Conservation (phyloP, 2,329 filamentous ascomycete genomes). For the Pseudogymnoascus sp. region DNA sequence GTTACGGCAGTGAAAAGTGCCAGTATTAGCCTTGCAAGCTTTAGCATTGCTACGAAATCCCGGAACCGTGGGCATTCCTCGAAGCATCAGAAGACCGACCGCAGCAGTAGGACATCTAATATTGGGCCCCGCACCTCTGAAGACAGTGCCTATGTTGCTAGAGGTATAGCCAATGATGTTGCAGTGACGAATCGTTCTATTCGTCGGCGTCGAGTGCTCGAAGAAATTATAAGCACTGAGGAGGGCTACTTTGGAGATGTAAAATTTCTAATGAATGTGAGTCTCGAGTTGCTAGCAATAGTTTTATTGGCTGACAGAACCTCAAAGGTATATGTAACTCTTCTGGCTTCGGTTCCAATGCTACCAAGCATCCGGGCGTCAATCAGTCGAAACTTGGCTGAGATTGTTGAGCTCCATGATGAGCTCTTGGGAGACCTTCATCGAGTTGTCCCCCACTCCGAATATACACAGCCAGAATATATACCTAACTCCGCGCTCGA, state of each 20-base stretch:
- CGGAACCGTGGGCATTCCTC: slow-evolving; percentile 45
- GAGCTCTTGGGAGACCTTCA: slow-evolving; percentile 71
- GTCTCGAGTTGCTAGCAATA: slow-evolving; percentile 26
- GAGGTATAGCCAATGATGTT: slow-evolving; percentile 49
- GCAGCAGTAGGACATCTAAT: slow-evolving; percentile 55
- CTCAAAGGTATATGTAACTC: slow-evolving; percentile 62
- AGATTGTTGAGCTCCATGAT: slow-evolving; percentile 78
- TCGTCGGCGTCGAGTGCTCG: slow-evolving; percentile 70
- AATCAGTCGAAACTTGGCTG: slow-evolving; percentile 70
- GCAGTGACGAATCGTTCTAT: slow-evolving; percentile 63
- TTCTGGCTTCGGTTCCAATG: slow-evolving; percentile 66
- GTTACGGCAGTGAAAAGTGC: slow-evolving; percentile 76
- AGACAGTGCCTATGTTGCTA: slow-evolving; percentile 56
- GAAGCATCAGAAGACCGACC: slow-evolving; percentile 51
- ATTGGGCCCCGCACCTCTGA: slow-evolving; percentile 56
- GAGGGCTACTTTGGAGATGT: slow-evolving; percentile 83
- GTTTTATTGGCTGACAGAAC: slow-evolving; percentile 29
- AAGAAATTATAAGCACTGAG: slow-evolving; percentile 80
- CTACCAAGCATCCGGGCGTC: slow-evolving; percentile 59
- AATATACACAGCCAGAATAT: slow-evolving; percentile 44
- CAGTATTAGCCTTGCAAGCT: slow-evolving; percentile 67
- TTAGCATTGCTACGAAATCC: slow-evolving; percentile 59
- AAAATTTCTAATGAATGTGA: slow-evolving; percentile 77
- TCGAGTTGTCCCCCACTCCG: slow-evolving; percentile 59
- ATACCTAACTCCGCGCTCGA: background rate